Evolutionary conservation across 2,329 filamentous ascomycete genomes (phyloP).

Genomic region (Ceratocystiopsis brevicomis): DNA sequence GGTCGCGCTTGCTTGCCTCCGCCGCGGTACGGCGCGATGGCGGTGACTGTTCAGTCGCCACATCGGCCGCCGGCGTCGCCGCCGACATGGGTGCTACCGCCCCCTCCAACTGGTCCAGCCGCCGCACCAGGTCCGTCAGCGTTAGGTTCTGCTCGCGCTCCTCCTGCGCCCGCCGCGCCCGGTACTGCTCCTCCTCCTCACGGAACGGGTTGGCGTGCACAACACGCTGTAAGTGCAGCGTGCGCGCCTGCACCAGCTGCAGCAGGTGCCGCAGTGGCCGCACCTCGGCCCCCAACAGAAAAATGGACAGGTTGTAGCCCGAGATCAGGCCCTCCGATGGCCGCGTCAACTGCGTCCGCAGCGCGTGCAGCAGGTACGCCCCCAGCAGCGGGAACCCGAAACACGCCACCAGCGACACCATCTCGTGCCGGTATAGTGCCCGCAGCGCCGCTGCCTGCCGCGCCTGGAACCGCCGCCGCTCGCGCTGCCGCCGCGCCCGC

Average conservation of each 20-base stretch:
- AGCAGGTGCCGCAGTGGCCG: slow-evolving; percentile 67
- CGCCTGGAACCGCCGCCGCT: slow-evolving; percentile 8
- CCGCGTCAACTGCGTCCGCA: slow-evolving; percentile 62
- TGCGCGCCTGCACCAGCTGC: slow-evolving; percentile 60
- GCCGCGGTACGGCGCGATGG: slow-evolving; percentile 9
- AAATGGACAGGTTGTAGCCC: slow-evolving; percentile 83
- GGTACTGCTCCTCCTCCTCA: slow-evolving; percentile 7
- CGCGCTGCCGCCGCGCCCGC: slow-evolving; percentile 8
- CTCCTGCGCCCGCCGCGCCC: slow-evolving; percentile 7
- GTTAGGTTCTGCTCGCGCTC: slow-evolving; percentile 17
- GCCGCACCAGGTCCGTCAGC: slow-evolving; percentile 38
- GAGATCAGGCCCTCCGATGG: slow-evolving; percentile 77
- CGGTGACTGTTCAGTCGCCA: background rate
- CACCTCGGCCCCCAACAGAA: slow-evolving; percentile 71
- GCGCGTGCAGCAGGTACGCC: slow-evolving; percentile 67
- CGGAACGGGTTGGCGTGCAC: slow-evolving; percentile 35
- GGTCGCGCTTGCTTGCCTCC: slow-evolving; percentile 9
- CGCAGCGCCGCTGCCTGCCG: slow-evolving; percentile 23
- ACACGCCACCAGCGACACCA: slow-evolving; percentile 55
- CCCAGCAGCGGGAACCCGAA: slow-evolving; percentile 61
- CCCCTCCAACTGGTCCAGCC: slow-evolving; percentile 52
- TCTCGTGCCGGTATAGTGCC: slow-evolving; percentile 58
- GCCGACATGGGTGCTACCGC: slow-evolving; percentile 8
- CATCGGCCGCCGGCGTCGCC: background rate
- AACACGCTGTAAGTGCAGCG: slow-evolving; percentile 61